Conservation (phyloP, 441 rosid genomes). For the Gossypium laxum region DNA sequence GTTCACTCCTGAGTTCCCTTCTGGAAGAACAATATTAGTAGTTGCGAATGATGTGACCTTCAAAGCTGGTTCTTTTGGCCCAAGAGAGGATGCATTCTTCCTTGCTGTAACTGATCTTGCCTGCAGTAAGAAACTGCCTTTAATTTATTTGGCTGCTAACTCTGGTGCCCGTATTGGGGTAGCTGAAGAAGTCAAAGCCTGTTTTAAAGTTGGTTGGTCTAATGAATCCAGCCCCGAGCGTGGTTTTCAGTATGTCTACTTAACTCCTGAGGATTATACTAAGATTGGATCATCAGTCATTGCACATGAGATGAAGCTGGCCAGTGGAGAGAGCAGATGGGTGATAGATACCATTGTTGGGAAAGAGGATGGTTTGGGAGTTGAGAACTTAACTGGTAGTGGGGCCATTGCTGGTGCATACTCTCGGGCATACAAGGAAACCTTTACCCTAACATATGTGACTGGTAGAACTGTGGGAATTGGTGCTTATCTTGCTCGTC, state of each 20-base stretch:
- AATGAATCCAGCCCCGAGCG: slow-evolving; percentile 77
- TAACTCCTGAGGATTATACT: slow-evolving; percentile 64
- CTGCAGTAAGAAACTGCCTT: slow-evolving; percentile 75
- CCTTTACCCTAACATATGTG: slow-evolving; percentile 88
- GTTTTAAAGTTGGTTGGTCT: slow-evolving; percentile 93
- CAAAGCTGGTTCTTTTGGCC: slow-evolving; percentile 98
- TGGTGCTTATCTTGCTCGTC: slow-evolving; percentile 97
- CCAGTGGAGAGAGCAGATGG: slow-evolving; percentile 78
- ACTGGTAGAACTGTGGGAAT: slow-evolving; percentile 96
- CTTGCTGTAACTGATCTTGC: slow-evolving; percentile 89
- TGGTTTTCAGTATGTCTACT: slow-evolving; percentile 83
- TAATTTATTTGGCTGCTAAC: slow-evolving; percentile 93
- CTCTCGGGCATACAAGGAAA: slow-evolving; percentile 92
- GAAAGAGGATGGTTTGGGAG: slow-evolving; percentile 94
- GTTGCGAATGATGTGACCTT: slow-evolving; percentile 92
- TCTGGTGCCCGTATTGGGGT: slow-evolving; percentile 98
- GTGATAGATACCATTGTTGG: slow-evolving; percentile 91
- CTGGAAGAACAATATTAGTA: slow-evolving; percentile 74
- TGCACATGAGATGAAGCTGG: slow-evolving; percentile 75
- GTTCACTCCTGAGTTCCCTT: slow-evolving; percentile 87
- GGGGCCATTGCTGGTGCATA: slow-evolving; percentile 98
- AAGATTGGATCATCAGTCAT: slow-evolving; percentile 69
- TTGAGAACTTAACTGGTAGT: slow-evolving; percentile 92
- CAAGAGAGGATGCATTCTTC: slow-evolving; percentile 94
- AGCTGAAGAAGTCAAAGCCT: slow-evolving; percentile 88